Conservation (phyloP, 495 filamentous ascomycete genomes). For the Penicillium soppii region DNA sequence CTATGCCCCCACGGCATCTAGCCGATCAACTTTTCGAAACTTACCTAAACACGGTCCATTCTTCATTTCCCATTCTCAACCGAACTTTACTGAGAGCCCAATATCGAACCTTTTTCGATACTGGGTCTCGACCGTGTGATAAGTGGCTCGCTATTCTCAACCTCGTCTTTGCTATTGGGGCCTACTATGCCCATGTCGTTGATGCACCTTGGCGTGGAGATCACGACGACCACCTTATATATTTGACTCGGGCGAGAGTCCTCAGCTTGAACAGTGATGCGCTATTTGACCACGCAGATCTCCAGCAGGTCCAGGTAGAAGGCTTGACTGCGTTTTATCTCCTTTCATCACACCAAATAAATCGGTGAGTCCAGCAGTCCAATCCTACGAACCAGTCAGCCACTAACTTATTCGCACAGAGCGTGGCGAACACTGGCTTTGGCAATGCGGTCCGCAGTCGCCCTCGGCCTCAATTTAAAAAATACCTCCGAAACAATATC, state of each 20-base stretch:
- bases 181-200: slow-evolving; percentile 49
- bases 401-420: slow-evolving; percentile 32
- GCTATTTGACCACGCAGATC: slow-evolving; percentile 49
- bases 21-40: slow-evolving; percentile 52
- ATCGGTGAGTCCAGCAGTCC: slow-evolving; percentile 43
- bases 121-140: slow-evolving; percentile 20
- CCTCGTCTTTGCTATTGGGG: slow-evolving; percentile 60
- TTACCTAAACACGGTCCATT: slow-evolving; percentile 55
- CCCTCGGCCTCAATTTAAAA: slow-evolving; percentile 65
- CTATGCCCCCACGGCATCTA: slow-evolving; percentile 45
- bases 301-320: slow-evolving; percentile 56
- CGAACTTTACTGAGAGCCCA: slow-evolving; percentile 35
- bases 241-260: slow-evolving; percentile 52
- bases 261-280: slow-evolving; percentile 48
- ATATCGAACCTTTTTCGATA: slow-evolving; percentile 31
- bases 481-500: slow-evolving; percentile 49
- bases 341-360: slow-evolving; percentile 55
- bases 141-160: slow-evolving; percentile 61
- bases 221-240: slow-evolving; percentile 53
- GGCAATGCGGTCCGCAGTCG: slow-evolving; percentile 58
- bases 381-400: background rate
- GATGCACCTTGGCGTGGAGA: slow-evolving; percentile 40
- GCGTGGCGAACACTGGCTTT: slow-evolving; percentile 63
- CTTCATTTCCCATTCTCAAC: slow-evolving; percentile 58
- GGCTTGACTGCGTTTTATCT: slow-evolving; percentile 58